Percentiles rank a stretch among this genome's conserved stretches.
These are phyloP conservation scores for Candolleomyces efflorescens DNA, from an alignment of 768 basidiomycete genomes.

Conservation along the genomic window DNA sequence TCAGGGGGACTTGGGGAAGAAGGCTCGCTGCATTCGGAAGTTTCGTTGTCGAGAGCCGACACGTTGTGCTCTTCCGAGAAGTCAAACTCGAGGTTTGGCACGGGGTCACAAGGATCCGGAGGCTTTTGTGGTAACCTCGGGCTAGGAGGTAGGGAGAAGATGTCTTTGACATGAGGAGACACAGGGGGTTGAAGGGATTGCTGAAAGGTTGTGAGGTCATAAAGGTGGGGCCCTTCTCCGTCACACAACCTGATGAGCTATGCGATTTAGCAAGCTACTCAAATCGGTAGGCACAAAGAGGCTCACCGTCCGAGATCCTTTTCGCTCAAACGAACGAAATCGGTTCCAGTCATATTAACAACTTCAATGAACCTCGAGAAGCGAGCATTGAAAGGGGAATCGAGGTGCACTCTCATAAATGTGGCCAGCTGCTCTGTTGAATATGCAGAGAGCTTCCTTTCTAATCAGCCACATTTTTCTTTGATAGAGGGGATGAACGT, in stretches of 20 bases:
- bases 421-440: not conserved
- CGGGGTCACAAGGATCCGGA: not conserved
- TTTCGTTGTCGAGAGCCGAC: no score
- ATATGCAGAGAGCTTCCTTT: not conserved
- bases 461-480: not conserved
- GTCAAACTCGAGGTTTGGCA: not conserved
- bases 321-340: not conserved
- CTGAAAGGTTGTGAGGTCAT: not conserved
- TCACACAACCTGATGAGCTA: constrained; percentile 2
- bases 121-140: not conserved
- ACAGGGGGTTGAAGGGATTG: not conserved
- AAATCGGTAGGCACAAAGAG: no score
- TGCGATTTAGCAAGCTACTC: no score
- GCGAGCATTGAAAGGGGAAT: constrained; percentile 4
- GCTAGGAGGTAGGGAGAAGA: constrained; percentile 1
- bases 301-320: constrained; percentile 2
- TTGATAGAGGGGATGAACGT: not conserved
- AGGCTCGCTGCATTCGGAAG: no score
- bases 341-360: constrained; percentile 2
- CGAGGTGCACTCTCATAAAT: constrained; percentile 4
- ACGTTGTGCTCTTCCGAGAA: not conserved
- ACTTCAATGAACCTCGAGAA: constrained; percentile 4
- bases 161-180: constrained; percentile 1
- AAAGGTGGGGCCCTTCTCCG: not conserved
- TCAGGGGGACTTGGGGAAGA: no score